phyloP scores from a whole-genome alignment of 208 protist genomes.

The Balamuthia mandrillaris region DNA sequence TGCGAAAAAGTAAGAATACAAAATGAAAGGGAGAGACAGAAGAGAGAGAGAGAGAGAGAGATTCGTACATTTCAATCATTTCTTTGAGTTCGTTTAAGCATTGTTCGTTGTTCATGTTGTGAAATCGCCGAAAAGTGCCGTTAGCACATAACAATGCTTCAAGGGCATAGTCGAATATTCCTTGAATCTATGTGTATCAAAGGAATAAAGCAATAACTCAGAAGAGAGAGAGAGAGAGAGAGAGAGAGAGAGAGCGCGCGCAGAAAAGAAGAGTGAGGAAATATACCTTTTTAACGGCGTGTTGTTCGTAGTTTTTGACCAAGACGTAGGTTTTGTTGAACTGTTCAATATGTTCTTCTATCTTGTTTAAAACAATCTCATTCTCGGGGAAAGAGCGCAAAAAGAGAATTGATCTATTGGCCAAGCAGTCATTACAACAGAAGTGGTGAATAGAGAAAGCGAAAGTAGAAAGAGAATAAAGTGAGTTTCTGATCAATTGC shows the following conservation, averaged over 20 bases:
- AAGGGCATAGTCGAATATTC: too few species aligned
- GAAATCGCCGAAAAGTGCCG: neutral
- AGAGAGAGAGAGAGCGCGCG: too few species aligned
- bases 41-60: too few species aligned
- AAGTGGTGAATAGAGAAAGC: too few species aligned
- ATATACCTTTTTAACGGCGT: neutral
- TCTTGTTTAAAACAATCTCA: slow-evolving; percentile 10
- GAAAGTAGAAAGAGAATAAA: too few species aligned
- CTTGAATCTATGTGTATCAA: too few species aligned
- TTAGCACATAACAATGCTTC: neutral
- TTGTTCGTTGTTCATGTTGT: neutral
- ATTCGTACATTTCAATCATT: neutral
- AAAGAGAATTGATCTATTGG: too few species aligned
- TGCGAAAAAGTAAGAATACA: neutral
- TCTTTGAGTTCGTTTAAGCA: neutral
- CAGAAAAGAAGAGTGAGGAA: too few species aligned
- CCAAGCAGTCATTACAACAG: too few species aligned
- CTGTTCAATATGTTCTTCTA: neutral
- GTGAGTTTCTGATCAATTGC: too few species aligned
- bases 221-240: too few species aligned
- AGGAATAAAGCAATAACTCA: neutral
- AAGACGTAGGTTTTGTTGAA: slow-evolving; percentile 11
- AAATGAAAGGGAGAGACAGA: neutral
- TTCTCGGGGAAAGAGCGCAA: slow-evolving; percentile 13
- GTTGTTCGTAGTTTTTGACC: neutral